Evolutionary conservation across 768 basidiomycete species (phyloP).

Genomic region (Vararia minispora): DNA sequence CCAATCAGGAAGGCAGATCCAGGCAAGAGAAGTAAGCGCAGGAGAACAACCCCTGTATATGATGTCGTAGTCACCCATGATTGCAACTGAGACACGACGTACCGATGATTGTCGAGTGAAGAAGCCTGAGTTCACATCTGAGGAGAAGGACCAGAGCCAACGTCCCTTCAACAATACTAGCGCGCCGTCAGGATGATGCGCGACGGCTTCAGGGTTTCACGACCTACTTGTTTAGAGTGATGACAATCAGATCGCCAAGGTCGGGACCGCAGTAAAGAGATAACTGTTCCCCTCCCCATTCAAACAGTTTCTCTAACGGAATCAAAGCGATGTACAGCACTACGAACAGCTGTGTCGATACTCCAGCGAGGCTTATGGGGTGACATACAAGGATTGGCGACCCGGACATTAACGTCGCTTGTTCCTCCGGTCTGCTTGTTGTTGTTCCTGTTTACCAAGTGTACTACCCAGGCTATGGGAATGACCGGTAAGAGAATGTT

Average conservation of each 20-base stretch:
- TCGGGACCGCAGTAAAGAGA: conserved; percentile 42
- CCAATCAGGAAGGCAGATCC: conserved; percentile 63
- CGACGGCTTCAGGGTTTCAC: background rate
- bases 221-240: conserved; percentile 56
- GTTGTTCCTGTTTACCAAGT: conserved; percentile 16
- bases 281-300: conserved; percentile 51
- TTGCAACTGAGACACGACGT: conserved; percentile 2
- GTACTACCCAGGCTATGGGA: conserved; percentile 20
- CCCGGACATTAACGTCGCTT: no score
- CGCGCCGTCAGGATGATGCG: background rate
- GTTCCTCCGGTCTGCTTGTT: no score
- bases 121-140: conserved; percentile 56
- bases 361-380: conserved; percentile 20
- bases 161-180: conserved; percentile 59
- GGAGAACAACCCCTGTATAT: conserved; percentile 56
- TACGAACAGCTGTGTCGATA: conserved; percentile 18
- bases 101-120: conserved; percentile 65
- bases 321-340: conserved; percentile 59
- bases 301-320: conserved; percentile 54
- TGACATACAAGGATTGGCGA: conserved; percentile 15
- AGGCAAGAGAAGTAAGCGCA: conserved; percentile 63
- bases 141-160: conserved; percentile 56
- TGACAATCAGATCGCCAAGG: conserved; percentile 54
- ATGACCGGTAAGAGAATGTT: conserved; percentile 16
- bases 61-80: background rate